A percentile compares a stretch with the other conserved stretches of the same genome.
These are phyloP conservation scores for Phlyctochytrium planicorne DNA, from an alignment of 192 early-diverging fungal genomes.

Conservation along the genomic window DNA sequence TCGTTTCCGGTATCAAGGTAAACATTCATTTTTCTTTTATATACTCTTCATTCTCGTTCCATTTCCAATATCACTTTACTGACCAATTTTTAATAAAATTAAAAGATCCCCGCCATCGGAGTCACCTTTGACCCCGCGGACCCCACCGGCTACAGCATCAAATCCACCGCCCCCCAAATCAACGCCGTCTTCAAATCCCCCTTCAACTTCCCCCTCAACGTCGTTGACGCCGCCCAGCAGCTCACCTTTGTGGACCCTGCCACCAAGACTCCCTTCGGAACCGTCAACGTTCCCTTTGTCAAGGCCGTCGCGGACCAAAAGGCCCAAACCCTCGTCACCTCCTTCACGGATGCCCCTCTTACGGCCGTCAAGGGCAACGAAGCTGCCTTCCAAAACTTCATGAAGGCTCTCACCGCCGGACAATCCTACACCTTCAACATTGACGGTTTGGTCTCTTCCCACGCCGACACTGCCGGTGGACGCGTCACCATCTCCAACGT, in stretches of 20 bases:
- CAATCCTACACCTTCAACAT: conserved; percentile 1
- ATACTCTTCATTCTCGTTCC: not conserved
- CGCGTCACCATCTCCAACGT: not conserved
- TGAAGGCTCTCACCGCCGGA: conserved; percentile 1
- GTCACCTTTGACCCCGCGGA: conserved; percentile 12
- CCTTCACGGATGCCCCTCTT: not conserved
- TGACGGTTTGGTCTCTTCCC: not conserved
- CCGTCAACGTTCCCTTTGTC: not conserved
- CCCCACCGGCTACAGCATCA: conserved; percentile 3
- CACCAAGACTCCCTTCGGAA: not conserved
- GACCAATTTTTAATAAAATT: not conserved
- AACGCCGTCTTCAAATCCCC: conserved; percentile 12
- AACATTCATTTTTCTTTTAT: not conserved
- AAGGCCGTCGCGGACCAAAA: not conserved
- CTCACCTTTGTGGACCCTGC: conserved; percentile 9
- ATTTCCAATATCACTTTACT: not conserved
- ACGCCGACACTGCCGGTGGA: not conserved
- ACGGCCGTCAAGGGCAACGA: conserved; percentile 18
- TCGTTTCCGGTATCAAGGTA: conserved; percentile 2
- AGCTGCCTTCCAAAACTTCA: conserved; percentile 5
- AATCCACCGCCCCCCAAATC: conserved; percentile 6
- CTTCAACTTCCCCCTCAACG: conserved; percentile 19
- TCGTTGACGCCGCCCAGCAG: not conserved
- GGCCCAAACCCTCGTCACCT: not conserved
- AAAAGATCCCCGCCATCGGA: conserved; percentile 7